A percentile compares a stretch with the other conserved stretches of the same genome.
phyloP scores from a whole-genome alignment of 352 stramenopile species.

The Phytophthora vignae region DNA sequence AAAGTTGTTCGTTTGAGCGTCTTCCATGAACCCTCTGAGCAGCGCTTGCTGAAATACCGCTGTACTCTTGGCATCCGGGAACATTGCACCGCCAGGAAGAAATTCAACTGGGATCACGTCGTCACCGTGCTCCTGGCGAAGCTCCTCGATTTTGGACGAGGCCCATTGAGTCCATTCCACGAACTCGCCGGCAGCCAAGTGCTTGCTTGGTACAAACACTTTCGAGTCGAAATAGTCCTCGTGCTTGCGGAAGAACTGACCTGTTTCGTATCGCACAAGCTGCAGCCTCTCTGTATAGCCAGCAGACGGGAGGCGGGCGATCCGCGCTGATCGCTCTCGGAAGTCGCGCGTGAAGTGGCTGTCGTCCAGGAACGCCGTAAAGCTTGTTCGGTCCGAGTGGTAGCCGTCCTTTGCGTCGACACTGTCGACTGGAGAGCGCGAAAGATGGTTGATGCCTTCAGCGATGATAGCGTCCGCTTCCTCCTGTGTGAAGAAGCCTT shows the following conservation, averaged over 20 bases:
- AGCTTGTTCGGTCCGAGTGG: slow-evolving; percentile 69
- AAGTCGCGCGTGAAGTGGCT: slow-evolving; percentile 73
- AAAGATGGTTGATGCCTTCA: slow-evolving; percentile 53
- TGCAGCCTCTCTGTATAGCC: slow-evolving; percentile 66
- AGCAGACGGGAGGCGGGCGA: slow-evolving; percentile 60
- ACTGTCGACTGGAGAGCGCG: slow-evolving; percentile 69
- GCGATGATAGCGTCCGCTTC: slow-evolving; percentile 67
- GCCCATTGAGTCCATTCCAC: slow-evolving; percentile 61
- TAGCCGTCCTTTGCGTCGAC: slow-evolving; percentile 64
- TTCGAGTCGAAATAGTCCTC: slow-evolving; percentile 84
- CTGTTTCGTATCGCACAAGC: slow-evolving; percentile 72
- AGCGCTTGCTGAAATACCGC: slow-evolving; percentile 60
- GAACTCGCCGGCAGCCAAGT: slow-evolving; percentile 52
- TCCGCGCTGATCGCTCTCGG: slow-evolving; percentile 50
- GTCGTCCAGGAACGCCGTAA: slow-evolving; percentile 75
- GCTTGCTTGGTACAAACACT: slow-evolving; percentile 59
- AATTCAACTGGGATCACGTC: slow-evolving; percentile 45
- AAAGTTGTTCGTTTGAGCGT: slow-evolving; percentile 55
- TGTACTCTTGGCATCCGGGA: slow-evolving; percentile 54
- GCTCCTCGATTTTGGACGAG: slow-evolving; percentile 35
- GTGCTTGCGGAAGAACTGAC: slow-evolving; percentile 81
- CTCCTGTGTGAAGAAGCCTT: slow-evolving; percentile 66
- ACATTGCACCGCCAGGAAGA: slow-evolving; percentile 43
- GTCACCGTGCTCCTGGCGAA: slow-evolving; percentile 12
- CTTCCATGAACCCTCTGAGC: slow-evolving; percentile 61